Conservation (phyloP, 129 eudicot genomes). For the Pulicaria dysenterica region DNA sequence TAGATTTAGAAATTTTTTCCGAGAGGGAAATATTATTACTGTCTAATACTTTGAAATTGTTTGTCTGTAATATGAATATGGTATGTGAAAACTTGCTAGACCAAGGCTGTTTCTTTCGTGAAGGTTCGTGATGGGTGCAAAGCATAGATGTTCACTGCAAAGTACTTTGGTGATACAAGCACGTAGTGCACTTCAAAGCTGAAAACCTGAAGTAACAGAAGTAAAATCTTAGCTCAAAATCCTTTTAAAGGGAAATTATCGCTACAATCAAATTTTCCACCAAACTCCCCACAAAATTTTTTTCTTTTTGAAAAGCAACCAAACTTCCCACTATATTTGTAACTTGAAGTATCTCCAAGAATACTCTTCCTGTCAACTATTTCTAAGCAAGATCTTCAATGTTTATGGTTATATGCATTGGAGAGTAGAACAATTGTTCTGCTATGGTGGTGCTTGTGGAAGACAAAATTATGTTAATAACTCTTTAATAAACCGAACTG, state of each 20-base stretch:
- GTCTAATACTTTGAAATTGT: background rate
- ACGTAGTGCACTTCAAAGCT: slow-evolving; percentile 5
- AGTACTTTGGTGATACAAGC: background rate
- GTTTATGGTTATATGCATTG: slow-evolving; percentile 3
- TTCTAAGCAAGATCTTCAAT: background rate
- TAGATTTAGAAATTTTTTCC: slow-evolving; percentile 25
- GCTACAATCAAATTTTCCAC: background rate
- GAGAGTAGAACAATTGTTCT: background rate
- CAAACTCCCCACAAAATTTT: background rate
- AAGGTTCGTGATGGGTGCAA: slow-evolving; percentile 4
- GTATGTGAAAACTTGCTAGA: background rate
- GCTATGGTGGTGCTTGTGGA: slow-evolving; percentile 1
- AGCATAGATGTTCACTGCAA: background rate
- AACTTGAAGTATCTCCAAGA: background rate
- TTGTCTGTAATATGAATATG: slow-evolving; percentile 1
- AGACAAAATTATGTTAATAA: background rate
- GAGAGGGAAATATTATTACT: background rate
- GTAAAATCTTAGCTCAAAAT: background rate
- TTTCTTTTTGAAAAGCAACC: too few relatives aligned
- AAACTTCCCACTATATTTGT: background rate
- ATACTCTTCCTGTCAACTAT: background rate
- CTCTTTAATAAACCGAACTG: background rate
- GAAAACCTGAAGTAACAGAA: slow-evolving; percentile 11
- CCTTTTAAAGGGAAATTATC: background rate
- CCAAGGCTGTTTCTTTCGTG: background rate